phyloP scores from a whole-genome alignment of 192 early-diverging fungal species.

The Backusella australiensis region DNA sequence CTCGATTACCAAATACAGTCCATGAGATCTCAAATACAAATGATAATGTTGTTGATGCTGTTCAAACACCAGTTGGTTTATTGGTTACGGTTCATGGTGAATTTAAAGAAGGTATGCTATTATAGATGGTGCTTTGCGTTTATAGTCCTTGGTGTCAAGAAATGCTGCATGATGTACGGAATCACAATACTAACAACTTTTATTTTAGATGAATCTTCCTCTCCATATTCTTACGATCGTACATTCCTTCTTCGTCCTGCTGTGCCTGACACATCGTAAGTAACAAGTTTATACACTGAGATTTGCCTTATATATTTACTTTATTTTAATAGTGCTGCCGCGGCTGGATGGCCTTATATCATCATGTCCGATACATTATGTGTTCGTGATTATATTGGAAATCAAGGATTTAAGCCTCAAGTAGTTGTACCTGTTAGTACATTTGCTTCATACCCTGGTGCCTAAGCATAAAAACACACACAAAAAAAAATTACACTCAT shows the following conservation, averaged over 20 bases:
- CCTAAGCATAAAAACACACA: background rate
- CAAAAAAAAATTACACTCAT: background rate
- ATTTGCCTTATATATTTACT: background rate
- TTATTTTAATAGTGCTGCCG: constrained; percentile 14
- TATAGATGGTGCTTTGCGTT: background rate
- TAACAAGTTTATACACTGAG: background rate
- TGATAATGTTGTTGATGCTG: constrained; percentile 42
- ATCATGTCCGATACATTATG: constrained; percentile 31
- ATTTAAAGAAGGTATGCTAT: constrained; percentile 30
- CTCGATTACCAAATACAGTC: constrained; percentile 33
- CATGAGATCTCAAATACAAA: constrained; percentile 40
- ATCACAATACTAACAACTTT: background rate
- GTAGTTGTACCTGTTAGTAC: constrained; percentile 1
- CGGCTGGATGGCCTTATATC: constrained; percentile 28
- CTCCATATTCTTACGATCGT: constrained; percentile 44
- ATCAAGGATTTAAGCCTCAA: constrained; percentile 20
- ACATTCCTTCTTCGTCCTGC: constrained; percentile 48
- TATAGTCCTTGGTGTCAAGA: background rate
- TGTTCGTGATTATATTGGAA: constrained; percentile 31
- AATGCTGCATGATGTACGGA: too few species aligned
- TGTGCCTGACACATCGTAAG: constrained; percentile 29
- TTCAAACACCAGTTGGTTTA: constrained; percentile 41
- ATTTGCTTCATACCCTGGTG: constrained; percentile 5
- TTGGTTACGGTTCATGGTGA: constrained; percentile 33
- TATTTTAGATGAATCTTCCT: background rate